These are phyloP conservation scores for Quercus mongolica DNA, from an alignment of 306 rosid genomes.

Conservation along the genomic window DNA sequence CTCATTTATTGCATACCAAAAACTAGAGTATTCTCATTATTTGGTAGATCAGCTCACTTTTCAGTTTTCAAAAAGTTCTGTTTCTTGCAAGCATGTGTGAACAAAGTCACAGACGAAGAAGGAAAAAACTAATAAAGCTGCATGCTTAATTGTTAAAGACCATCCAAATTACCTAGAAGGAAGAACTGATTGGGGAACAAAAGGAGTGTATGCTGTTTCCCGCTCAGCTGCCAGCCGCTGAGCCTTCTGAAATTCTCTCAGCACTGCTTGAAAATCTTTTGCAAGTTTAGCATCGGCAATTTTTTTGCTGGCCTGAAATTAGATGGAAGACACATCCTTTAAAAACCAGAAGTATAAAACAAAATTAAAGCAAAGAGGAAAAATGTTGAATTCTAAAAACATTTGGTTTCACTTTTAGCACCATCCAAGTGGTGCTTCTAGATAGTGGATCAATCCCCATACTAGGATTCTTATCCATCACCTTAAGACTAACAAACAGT, in stretches of 20 bases:
- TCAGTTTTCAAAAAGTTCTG: background rate
- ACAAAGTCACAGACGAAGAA: background rate
- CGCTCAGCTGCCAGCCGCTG: conserved; percentile 97
- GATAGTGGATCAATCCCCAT: background rate
- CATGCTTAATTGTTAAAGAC: conserved; percentile 5
- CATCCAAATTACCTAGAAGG: conserved; percentile 60
- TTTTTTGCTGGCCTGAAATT: conserved; percentile 81
- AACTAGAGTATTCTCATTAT: background rate
- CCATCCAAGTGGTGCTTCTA: background rate
- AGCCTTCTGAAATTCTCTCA: conserved; percentile 94
- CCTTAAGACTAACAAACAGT: background rate
- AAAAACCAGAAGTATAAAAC: background rate
- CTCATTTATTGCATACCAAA: background rate
- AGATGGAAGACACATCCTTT: background rate
- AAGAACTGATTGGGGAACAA: conserved; percentile 69
- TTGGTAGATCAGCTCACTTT: background rate
- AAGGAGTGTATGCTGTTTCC: conserved; percentile 87
- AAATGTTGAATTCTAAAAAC: background rate
- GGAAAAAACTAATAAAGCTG: conserved; percentile 14
- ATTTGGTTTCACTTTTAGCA: background rate
- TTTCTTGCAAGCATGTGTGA: background rate
- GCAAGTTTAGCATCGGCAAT: conserved; percentile 97
- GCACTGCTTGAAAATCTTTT: conserved; percentile 90
- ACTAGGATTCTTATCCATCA: background rate
- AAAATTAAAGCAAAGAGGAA: background rate